Conservation (phyloP, 2,329 filamentous ascomycete species). For the Claviceps quebecensis region DNA sequence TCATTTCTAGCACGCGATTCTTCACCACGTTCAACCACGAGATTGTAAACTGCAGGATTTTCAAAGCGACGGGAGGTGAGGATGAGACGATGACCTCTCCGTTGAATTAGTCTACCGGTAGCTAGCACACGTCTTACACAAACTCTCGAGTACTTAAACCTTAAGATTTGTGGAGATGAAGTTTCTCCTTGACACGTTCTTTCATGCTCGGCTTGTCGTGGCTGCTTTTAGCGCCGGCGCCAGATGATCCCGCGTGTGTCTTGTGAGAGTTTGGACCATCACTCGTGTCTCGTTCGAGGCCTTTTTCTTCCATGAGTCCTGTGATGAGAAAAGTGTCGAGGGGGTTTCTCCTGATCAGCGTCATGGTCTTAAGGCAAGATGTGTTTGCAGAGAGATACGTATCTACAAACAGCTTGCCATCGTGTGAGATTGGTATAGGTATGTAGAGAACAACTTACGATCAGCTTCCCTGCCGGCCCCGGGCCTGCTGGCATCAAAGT, state of each 20-base stretch:
- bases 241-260: slow-evolving; percentile 5
- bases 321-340: background rate
- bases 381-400: too few species aligned
- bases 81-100: too few species aligned
- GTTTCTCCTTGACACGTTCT: slow-evolving; percentile 56
- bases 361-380: too few species aligned
- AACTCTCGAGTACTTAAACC: background rate
- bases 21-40: too few species aligned
- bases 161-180: slow-evolving; percentile 32
- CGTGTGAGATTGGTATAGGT: background rate
- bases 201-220: slow-evolving; percentile 38
- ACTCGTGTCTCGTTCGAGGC: slow-evolving; percentile 11
- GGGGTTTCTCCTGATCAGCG: too few species aligned
- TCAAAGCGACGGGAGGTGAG: too few species aligned
- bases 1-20: too few species aligned
- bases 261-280: slow-evolving; percentile 1
- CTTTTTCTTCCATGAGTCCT: slow-evolving; percentile 23
- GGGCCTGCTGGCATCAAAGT: slow-evolving; percentile 50
- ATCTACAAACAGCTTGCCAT: too few species aligned
- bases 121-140: too few species aligned
- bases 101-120: too few species aligned
- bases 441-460: slow-evolving; percentile 30
- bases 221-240: slow-evolving; percentile 9
- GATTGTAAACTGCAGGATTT: too few species aligned
- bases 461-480: slow-evolving; percentile 55